Conservation (phyloP, 306 rosid species). For the Luffa acutangula region DNA sequence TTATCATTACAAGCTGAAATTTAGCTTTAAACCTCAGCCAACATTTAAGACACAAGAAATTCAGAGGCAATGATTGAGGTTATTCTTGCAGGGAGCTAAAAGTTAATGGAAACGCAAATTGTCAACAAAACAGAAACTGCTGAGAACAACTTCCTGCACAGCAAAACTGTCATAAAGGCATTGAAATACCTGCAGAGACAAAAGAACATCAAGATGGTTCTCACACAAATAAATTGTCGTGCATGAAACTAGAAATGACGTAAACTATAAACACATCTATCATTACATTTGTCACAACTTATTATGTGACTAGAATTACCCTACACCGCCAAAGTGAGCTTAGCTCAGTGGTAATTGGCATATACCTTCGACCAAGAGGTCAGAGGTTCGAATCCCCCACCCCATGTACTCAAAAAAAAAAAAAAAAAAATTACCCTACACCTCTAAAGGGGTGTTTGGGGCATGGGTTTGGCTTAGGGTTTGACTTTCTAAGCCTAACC, state of each 20-base stretch:
- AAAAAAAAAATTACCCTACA: neutral
- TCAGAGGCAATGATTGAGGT: slow-evolving; percentile 21
- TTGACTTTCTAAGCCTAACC: neutral
- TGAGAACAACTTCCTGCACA: slow-evolving; percentile 7
- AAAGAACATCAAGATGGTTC: neutral
- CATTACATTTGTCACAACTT: neutral
- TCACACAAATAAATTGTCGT: neutral
- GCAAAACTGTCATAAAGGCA: slow-evolving; percentile 70
- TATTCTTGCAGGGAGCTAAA: slow-evolving; percentile 18
- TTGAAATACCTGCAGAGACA: slow-evolving; percentile 70
- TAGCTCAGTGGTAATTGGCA: no score
- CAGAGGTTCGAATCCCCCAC: no score
- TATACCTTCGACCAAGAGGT: no score
- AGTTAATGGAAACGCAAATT: slow-evolving; percentile 13
- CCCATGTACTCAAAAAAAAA: no score
- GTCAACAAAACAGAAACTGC: slow-evolving; percentile 21
- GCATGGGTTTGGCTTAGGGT: neutral
- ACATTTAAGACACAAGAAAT: neutral
- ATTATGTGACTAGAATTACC: neutral
- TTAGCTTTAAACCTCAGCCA: neutral
- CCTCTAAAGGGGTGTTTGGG: neutral
- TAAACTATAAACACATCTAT: no score
- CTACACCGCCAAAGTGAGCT: no score
- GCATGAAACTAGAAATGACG: neutral
- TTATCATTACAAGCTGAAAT: neutral